Percentiles rank a stretch among this genome's conserved stretches.
Conservation (phyloP, 768 basidiomycete species). For the Paxillus involutus region DNA sequence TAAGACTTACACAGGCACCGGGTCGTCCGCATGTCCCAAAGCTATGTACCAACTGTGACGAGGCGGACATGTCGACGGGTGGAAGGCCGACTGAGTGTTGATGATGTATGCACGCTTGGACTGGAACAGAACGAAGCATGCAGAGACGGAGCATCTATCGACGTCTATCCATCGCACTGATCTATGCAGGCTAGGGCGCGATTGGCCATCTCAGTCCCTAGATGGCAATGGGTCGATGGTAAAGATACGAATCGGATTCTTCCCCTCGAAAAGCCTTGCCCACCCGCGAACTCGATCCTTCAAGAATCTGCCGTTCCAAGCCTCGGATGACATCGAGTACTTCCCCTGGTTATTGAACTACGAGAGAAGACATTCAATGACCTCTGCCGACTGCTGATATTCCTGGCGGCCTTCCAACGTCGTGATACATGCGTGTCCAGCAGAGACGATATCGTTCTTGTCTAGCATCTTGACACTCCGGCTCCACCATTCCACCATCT, state of each 20-base stretch:
- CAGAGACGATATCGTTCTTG: conserved; percentile 3
- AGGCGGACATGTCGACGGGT: too few relatives aligned
- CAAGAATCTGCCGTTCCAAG: background rate
- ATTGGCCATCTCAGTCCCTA: background rate
- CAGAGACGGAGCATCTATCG: too few relatives aligned
- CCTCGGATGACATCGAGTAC: conserved; percentile 2
- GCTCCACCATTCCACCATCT: conserved; percentile 23
- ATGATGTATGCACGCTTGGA: too few relatives aligned
- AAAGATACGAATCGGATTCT: conserved; percentile 3
- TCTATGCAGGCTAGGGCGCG: background rate
- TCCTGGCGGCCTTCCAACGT: conserved; percentile 9
- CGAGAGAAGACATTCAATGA: conserved; percentile 7
- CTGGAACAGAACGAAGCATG: too few relatives aligned
- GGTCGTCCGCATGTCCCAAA: too few relatives aligned
- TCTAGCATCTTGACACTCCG: conserved; percentile 7
- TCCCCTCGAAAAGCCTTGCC: background rate
- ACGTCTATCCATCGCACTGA: too few relatives aligned
- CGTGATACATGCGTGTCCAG: conserved; percentile 18
- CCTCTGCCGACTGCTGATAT: conserved; percentile 24
- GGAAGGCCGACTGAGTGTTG: too few relatives aligned
- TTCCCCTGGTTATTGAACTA: too few relatives aligned
- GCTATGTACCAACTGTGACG: too few relatives aligned
- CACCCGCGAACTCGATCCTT: background rate
- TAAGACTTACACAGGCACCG: too few relatives aligned
- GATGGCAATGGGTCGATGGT: conserved; percentile 4